Evolutionary conservation across 2,329 filamentous ascomycete genomes (phyloP).

Genomic region (Pseudogymnoascus sp.): DNA sequence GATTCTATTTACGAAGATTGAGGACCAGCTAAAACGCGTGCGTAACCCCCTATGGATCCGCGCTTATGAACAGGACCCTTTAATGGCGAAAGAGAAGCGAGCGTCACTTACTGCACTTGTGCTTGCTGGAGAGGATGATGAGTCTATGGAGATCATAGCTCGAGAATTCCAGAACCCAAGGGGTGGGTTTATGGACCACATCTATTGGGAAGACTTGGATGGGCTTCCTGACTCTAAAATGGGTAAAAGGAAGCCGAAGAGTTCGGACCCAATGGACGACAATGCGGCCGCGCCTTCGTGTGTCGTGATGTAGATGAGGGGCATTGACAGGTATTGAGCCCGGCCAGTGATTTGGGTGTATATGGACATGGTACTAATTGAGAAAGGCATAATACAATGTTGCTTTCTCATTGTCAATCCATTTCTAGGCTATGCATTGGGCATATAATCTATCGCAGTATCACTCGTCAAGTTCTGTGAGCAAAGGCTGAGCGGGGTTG

Average conservation of each 20-base stretch:
- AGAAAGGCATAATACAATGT: neutral
- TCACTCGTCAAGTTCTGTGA: too few relatives aligned
- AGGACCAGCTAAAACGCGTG: constrained; percentile 21
- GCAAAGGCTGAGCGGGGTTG: neutral
- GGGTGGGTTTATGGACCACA: constrained; percentile 23
- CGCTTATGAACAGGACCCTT: constrained; percentile 24
- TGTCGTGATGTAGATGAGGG: neutral
- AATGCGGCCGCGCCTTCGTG: neutral
- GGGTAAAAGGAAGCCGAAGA: neutral
- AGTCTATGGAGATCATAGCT: constrained; percentile 28
- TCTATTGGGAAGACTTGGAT: constrained; percentile 29
- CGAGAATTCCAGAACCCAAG: constrained; percentile 23
- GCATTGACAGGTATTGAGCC: neutral
- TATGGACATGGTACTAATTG: neutral
- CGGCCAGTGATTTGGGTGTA: neutral
- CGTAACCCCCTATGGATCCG: constrained; percentile 25
- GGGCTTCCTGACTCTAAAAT: neutral
- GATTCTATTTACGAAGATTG: constrained; percentile 23
- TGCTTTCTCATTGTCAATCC: neutral
- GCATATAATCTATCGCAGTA: neutral
- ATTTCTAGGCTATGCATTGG: neutral
- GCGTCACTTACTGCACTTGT: constrained; percentile 19
- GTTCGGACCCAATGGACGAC: neutral
- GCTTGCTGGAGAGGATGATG: constrained; percentile 23
- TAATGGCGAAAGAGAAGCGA: constrained; percentile 21